Evolutionary conservation across 2,329 filamentous ascomycete species (phyloP), one percentile per base, ranked within the genome.

Genomic region (Ceratocystis variospora): DNA sequence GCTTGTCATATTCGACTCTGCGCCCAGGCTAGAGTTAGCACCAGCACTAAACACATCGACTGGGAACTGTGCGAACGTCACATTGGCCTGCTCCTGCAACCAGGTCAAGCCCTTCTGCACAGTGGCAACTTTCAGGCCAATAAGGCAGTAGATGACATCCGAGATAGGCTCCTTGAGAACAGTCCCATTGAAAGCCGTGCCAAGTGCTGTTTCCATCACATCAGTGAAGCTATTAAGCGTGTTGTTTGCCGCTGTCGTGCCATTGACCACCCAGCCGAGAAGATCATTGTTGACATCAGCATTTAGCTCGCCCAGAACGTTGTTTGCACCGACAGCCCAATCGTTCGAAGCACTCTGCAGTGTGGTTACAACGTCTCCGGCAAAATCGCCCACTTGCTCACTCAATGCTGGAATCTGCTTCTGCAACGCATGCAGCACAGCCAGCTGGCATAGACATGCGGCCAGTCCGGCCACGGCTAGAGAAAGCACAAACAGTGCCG

Each of bases 21-120:
- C 83, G 5, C 77, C 74, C 67, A 87, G 76, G 46, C 81, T 82
- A 59, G 81, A 79, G 41, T 84, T 78, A 66, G 92, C 89, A 53
- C 92, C 91, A 64, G 87, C 78, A 67, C 89, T 93, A 77, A 97
- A 96, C 0, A 88, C 89, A 73, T 96, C 82, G 71, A 89, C 87
- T 31, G 84, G 80, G 68, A 97, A 85, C 64, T 83, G 76, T 0
- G 94, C 94, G 71, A 99, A 87, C 68, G 84, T 79, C 71, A 99
- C 82, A 69, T 94, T 83, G 2, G 94, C 90, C 73, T 97, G 79
- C 70, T 97, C 87, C 71, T 89, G 84, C 10, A 96, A 88, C 93
- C 93, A 99, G 0, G 89, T 96, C n/a, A 97, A 80, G 12, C 88
- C 94, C 72, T 88, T 87, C 74, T 97, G 85, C 70, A 99, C 84